These are phyloP conservation scores for Oenanthe sinensis DNA, from an alignment of 129 eudicot species.

Conservation along the genomic window DNA sequence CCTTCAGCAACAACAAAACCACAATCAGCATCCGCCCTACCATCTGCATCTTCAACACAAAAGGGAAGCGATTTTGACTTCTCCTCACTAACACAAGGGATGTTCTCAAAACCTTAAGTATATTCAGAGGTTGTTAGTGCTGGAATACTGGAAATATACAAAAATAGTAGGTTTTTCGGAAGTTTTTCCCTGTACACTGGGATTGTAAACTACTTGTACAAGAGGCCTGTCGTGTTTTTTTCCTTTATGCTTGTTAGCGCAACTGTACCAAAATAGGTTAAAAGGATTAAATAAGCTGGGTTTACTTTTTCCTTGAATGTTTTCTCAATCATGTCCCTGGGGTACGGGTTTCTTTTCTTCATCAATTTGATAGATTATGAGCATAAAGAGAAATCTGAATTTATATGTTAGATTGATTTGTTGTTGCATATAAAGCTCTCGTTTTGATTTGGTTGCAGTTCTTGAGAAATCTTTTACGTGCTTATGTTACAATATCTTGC, in stretches of 20 bases:
- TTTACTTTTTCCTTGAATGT: slow-evolving; percentile 14
- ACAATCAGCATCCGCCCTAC: slow-evolving; percentile 34
- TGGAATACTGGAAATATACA: slow-evolving; percentile 2
- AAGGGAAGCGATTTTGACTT: slow-evolving; percentile 75
- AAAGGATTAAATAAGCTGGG: slow-evolving; percentile 21
- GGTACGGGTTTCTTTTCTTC: too few relatives aligned
- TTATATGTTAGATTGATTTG: neutral
- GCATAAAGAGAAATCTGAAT: neutral
- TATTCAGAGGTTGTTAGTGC: slow-evolving; percentile 18
- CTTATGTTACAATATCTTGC: neutral
- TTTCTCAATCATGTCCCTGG: neutral
- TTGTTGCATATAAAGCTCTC: neutral
- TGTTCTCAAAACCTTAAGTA: slow-evolving; percentile 70
- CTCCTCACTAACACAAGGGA: slow-evolving; percentile 93
- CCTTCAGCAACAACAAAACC: slow-evolving; percentile 38
- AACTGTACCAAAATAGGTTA: slow-evolving; percentile 20
- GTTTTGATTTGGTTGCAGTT: neutral
- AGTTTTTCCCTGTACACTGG: slow-evolving; percentile 24
- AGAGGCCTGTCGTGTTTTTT: slow-evolving; percentile 30
- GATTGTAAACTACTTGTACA: slow-evolving; percentile 63
- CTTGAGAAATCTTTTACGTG: neutral
- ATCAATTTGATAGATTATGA: neutral
- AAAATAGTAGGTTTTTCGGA: slow-evolving; percentile 11
- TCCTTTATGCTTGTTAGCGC: slow-evolving; percentile 12
- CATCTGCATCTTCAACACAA: slow-evolving; percentile 52